Evolutionary conservation across 352 stramenopile species (phyloP).

Genomic region (Hyaloperonospora arabidopsidis): DNA sequence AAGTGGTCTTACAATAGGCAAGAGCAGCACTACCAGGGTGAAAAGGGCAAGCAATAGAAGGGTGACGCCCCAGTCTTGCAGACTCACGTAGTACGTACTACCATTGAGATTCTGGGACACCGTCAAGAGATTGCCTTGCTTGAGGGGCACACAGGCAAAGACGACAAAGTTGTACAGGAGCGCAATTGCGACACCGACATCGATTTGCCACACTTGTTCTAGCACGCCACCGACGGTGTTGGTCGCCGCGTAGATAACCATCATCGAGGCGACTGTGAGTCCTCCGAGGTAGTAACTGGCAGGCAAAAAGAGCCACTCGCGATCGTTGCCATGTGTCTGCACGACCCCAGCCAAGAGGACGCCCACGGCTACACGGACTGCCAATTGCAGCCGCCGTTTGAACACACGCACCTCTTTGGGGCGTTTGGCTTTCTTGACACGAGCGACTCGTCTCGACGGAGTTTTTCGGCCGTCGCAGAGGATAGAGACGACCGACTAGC

Average conservation of each 20-base stretch:
- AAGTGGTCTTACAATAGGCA: slow-evolving; percentile 48
- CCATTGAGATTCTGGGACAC: slow-evolving; percentile 46
- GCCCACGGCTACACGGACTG: slow-evolving; percentile 47
- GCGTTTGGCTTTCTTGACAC: slow-evolving; percentile 46
- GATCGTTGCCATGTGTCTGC: slow-evolving; percentile 37
- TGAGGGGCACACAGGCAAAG: slow-evolving; percentile 47
- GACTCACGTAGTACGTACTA: slow-evolving; percentile 54
- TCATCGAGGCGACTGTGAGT: slow-evolving; percentile 34
- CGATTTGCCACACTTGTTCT: slow-evolving; percentile 65
- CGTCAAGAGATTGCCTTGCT: slow-evolving; percentile 35
- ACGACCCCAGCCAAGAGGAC: slow-evolving; percentile 50
- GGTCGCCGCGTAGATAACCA: slow-evolving; percentile 61
- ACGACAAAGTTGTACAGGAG: slow-evolving; percentile 69
- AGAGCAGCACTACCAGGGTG: slow-evolving; percentile 54
- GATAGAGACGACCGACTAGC: slow-evolving; percentile 14
- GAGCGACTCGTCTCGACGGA: slow-evolving; percentile 21
- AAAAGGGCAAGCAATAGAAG: slow-evolving; percentile 57
- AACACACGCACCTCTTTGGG: slow-evolving; percentile 34
- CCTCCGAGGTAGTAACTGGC: slow-evolving; percentile 61
- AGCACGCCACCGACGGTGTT: slow-evolving; percentile 54
- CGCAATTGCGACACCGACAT: slow-evolving; percentile 54
- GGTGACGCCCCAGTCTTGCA: slow-evolving; percentile 47
- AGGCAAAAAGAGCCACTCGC: slow-evolving; percentile 54
- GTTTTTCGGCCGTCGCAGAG: slow-evolving; percentile 11
- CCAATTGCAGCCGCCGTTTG: slow-evolving; percentile 34